phyloP scores from a whole-genome alignment of 805 yeast genomes.

The Torulaspora maleeae region DNA sequence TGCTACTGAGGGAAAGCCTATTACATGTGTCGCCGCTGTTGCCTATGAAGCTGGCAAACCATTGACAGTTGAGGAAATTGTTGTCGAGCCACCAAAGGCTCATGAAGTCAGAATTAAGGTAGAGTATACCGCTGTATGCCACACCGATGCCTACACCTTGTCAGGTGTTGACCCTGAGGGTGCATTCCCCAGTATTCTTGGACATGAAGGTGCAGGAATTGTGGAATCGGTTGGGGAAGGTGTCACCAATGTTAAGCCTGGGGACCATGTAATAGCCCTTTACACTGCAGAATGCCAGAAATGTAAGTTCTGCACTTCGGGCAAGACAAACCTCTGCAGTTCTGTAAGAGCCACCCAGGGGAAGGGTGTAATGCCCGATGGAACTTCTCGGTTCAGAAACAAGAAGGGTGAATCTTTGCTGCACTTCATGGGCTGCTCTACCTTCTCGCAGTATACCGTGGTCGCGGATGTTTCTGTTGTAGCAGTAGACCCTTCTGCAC shows the following conservation, averaged over 20 bases:
- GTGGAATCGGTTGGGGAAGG: conserved; percentile 95
- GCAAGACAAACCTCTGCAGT: conserved; percentile 95
- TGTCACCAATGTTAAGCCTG: conserved; percentile 82
- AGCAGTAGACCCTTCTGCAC: conserved; percentile 80
- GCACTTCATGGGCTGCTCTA: conserved; percentile 98
- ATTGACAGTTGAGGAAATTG: conserved; percentile 76
- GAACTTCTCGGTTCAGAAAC: conserved; percentile 83
- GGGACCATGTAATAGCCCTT: conserved; percentile 89
- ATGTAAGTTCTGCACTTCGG: conserved; percentile 91
- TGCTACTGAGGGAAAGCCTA: conserved; percentile 42
- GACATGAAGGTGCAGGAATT: conserved; percentile 98
- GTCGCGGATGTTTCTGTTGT: conserved; percentile 97
- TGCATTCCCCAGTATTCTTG: conserved; percentile 85
- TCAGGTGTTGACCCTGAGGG: conserved; percentile 97
- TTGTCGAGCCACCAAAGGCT: conserved; percentile 91
- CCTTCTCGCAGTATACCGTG: conserved; percentile 95
- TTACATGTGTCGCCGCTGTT: conserved; percentile 91
- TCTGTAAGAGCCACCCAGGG: conserved; percentile 97
- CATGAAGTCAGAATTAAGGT: conserved; percentile 95
- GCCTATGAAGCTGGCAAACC: conserved; percentile 95
- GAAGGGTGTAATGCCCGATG: conserved; percentile 98
- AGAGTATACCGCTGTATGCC: conserved; percentile 90
- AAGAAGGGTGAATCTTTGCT: conserved; percentile 72
- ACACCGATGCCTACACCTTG: conserved; percentile 95
- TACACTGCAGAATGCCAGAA: conserved; percentile 96